These are phyloP conservation scores for Eucalyptus sp. DNA, from an alignment of 345 rosid genomes.

Conservation along the genomic window DNA sequence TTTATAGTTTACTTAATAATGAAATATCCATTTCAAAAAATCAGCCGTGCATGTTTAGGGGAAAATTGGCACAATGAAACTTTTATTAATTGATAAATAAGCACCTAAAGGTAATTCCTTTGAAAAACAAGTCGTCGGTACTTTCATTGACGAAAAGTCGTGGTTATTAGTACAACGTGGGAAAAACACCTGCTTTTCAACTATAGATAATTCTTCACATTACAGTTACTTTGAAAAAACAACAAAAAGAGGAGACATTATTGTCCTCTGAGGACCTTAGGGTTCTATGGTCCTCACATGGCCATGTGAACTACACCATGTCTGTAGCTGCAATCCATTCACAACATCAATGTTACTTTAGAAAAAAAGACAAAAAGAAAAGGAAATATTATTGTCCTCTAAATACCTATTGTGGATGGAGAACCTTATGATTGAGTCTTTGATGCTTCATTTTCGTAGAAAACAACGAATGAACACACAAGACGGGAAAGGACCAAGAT, in stretches of 20 bases:
- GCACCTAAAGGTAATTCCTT: background rate
- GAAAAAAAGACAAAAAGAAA: background rate
- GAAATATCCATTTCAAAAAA: background rate
- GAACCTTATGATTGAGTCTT: background rate
- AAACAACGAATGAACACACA: no score
- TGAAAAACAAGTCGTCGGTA: background rate
- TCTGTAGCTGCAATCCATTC: fast-evolving
- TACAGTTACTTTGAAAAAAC: background rate
- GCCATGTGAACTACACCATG: background rate
- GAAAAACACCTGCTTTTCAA: background rate
- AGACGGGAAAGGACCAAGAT: fast-evolving
- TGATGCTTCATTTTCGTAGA: no score
- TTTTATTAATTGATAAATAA: background rate
- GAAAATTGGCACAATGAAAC: background rate
- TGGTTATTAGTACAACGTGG: background rate
- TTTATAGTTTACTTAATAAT: background rate
- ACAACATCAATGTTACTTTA: background rate
- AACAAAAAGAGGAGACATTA: background rate
- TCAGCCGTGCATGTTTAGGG: background rate
- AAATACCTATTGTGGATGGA: background rate
- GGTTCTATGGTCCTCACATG: background rate
- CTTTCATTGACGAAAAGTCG: background rate
- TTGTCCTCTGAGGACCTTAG: background rate
- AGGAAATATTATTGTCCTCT: background rate
- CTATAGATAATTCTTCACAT: background rate